Conservation (phyloP, 805 yeast genomes). For the Myxozyma kluyveri region DNA sequence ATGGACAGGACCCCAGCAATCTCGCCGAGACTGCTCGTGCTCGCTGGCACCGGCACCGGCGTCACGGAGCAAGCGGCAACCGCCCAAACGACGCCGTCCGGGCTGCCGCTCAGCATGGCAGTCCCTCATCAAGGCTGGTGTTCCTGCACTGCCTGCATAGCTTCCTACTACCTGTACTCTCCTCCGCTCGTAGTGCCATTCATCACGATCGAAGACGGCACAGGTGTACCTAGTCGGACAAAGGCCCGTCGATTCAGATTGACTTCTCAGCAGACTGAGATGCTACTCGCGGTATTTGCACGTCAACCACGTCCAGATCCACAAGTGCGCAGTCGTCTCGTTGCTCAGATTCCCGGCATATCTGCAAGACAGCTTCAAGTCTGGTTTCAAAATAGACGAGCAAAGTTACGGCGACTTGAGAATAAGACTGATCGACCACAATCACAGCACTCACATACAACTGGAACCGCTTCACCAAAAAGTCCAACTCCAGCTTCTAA, state of each 20-base stretch:
- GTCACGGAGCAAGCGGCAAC: too few relatives aligned
- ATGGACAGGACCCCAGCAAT: too few relatives aligned
- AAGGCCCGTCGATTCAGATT: conserved; percentile 16
- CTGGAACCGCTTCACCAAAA: neutral
- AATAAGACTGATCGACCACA: conserved; percentile 7
- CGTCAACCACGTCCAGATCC: conserved; percentile 26
- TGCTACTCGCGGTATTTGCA: conserved; percentile 24
- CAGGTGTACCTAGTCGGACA: conserved; percentile 4
- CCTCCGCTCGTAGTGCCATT: neutral
- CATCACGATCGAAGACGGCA: neutral
- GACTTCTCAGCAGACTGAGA: conserved; percentile 26
- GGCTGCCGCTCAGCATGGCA: too few relatives aligned
- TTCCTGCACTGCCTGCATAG: conserved; percentile 6
- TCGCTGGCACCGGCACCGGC: too few relatives aligned
- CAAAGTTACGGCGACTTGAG: conserved; percentile 20
- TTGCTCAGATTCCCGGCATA: conserved; percentile 25
- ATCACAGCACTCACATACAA: neutral
- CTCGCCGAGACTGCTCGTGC: too few relatives aligned
- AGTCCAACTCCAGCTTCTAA: neutral
- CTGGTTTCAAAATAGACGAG: conserved; percentile 30
- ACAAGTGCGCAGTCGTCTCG: conserved; percentile 22
- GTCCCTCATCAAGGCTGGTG: too few relatives aligned
- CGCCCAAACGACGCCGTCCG: too few relatives aligned
- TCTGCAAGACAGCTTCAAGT: conserved; percentile 26
- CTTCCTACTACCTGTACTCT: neutral